phyloP scores from a whole-genome alignment of 257 asterid genomes.

The Fraxinus pennsylvanica region DNA sequence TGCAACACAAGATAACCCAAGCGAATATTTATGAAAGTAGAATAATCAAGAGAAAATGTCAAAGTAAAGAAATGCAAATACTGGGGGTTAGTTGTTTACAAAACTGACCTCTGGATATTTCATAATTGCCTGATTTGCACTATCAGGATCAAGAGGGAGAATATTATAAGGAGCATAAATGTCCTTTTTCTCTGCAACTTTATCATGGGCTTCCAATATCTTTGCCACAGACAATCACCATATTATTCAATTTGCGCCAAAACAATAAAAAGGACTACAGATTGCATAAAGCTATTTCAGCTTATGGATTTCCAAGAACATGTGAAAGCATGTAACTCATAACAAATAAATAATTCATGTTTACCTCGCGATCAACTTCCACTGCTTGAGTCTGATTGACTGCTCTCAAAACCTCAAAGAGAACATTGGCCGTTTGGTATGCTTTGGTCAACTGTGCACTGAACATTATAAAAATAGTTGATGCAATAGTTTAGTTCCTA shows the following conservation, averaged over 20 bases:
- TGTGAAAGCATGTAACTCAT: conserved; percentile 20
- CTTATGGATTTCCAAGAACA: conserved; percentile 18
- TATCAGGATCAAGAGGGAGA: conserved; percentile 97
- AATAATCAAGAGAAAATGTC: conserved; percentile 16
- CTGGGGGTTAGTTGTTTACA: conserved; percentile 17
- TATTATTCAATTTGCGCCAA: conserved; percentile 26
- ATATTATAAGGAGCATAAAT: conserved; percentile 93
- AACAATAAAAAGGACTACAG: not conserved
- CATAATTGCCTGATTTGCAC: conserved; percentile 97
- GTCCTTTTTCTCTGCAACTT: conserved; percentile 98
- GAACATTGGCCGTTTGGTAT: conserved; percentile 98
- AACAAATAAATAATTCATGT: not conserved
- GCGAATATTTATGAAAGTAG: conserved; percentile 7
- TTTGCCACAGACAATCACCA: conserved; percentile 29
- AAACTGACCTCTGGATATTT: conserved; percentile 88
- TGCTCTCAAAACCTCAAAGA: conserved; percentile 98
- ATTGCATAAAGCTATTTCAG: conserved; percentile 13
- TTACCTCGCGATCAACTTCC: conserved; percentile 99
- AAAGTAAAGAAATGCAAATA: conserved; percentile 12
- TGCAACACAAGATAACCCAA: conserved; percentile 33
- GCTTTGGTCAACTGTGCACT: conserved; percentile 99
- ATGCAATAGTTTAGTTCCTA: conserved; percentile 9
- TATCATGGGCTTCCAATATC: conserved; percentile 95
- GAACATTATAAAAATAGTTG: conserved; percentile 32
- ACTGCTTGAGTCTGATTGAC: conserved; percentile 96